phyloP scores from a whole-genome alignment of 495 filamentous ascomycete species.

The Glarea lozoyensis region DNA sequence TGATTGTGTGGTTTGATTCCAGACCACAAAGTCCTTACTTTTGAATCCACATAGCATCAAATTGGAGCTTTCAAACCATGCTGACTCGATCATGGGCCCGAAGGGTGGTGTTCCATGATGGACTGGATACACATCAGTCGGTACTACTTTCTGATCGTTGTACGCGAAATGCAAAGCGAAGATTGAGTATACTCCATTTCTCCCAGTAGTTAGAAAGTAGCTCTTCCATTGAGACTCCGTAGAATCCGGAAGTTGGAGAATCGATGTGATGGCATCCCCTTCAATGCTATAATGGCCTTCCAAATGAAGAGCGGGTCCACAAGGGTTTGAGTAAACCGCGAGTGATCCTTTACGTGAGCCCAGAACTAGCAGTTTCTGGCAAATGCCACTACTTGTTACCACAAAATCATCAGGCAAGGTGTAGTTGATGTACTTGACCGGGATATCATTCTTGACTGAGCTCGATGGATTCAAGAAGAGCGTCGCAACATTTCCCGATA shows the following conservation, averaged over 20 bases:
- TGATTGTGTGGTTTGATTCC: slow-evolving; percentile 58
- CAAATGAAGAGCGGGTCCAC: too few relatives aligned
- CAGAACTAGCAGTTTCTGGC: slow-evolving; percentile 37
- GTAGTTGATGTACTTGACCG: not conserved
- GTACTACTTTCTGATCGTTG: not conserved
- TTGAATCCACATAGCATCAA: slow-evolving; percentile 75
- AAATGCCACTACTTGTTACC: slow-evolving; percentile 18
- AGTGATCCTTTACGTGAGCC: slow-evolving; percentile 60
- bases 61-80: slow-evolving; percentile 42
- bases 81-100: slow-evolving; percentile 58
- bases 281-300: too few relatives aligned
- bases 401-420: slow-evolving; percentile 13
- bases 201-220: slow-evolving; percentile 57
- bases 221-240: slow-evolving; percentile 5
- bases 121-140: slow-evolving; percentile 2
- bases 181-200: slow-evolving; percentile 66
- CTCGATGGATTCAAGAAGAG: slow-evolving; percentile 18
- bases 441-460: not conserved
- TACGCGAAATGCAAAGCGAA: slow-evolving; percentile 24
- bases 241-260: slow-evolving; percentile 33
- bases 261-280: slow-evolving; percentile 61
- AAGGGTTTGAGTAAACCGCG: slow-evolving; percentile 24
- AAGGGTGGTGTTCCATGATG: slow-evolving; percentile 39
- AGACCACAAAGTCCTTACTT: slow-evolving; percentile 66
- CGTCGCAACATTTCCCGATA: slow-evolving; percentile 15